Conservation (phyloP, 2,329 filamentous ascomycete species). For the Stagonosporopsis vannaccii region DNA sequence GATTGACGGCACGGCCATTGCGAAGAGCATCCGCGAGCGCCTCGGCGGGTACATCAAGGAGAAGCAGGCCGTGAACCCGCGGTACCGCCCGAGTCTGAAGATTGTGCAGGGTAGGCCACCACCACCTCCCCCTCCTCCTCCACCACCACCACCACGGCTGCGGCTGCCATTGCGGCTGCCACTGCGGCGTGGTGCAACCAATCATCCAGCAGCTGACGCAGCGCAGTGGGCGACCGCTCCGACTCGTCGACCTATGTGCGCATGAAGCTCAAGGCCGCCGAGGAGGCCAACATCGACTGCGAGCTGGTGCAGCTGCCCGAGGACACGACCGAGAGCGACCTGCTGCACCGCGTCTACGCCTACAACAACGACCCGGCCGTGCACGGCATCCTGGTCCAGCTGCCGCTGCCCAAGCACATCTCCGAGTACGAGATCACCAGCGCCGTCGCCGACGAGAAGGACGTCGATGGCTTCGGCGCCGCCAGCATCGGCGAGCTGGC, state of each 20-base stretch:
- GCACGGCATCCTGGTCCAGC: conserved; percentile 91
- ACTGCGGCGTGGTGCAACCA: too few relatives aligned
- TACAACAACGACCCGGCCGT: conserved; percentile 88
- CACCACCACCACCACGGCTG: too few relatives aligned
- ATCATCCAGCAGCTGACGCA: conserved; percentile 11
- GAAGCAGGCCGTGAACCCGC: conserved; percentile 81
- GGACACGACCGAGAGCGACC: conserved; percentile 80
- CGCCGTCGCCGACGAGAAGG: conserved; percentile 89
- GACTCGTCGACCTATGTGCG: conserved; percentile 98
- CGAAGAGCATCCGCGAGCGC: conserved; percentile 85
- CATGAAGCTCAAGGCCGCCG: conserved; percentile 98
- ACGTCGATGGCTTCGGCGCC: conserved; percentile 96
- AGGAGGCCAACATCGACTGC: conserved; percentile 92
- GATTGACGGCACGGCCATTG: conserved; percentile 96
- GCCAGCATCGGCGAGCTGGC: conserved; percentile 95
- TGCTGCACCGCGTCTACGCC: conserved; percentile 79
- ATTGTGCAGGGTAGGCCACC: conserved; percentile 82
- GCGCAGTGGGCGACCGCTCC: conserved; percentile 83
- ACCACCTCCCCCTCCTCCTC: too few relatives aligned
- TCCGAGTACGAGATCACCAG: conserved; percentile 91
- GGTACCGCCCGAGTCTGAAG: conserved; percentile 87
- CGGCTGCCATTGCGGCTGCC: too few relatives aligned
- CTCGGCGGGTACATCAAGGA: conserved; percentile 81
- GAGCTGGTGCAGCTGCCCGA: conserved; percentile 85
- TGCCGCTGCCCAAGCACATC: conserved; percentile 88